phyloP scores from a whole-genome alignment of 2,329 filamentous ascomycete species.

The Penicillium crustosum region DNA sequence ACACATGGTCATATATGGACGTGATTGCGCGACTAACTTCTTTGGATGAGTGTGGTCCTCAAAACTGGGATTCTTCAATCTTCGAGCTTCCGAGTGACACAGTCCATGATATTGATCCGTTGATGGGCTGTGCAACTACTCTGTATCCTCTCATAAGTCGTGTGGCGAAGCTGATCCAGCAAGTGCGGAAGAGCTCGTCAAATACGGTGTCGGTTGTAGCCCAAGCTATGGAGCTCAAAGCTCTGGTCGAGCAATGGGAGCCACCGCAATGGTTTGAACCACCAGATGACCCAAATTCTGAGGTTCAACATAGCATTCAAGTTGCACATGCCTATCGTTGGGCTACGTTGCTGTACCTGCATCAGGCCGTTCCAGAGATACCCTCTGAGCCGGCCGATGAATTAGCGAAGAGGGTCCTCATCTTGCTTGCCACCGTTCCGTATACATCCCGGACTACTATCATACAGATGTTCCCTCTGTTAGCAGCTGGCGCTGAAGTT shows the following conservation, averaged over 20 bases:
- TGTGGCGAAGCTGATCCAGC: slow-evolving; percentile 65
- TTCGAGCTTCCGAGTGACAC: slow-evolving; percentile 45
- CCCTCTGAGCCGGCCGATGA: slow-evolving; percentile 58
- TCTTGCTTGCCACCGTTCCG: slow-evolving; percentile 63
- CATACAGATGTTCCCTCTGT: slow-evolving; percentile 68
- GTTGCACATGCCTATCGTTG: slow-evolving; percentile 67
- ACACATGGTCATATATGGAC: slow-evolving; percentile 72
- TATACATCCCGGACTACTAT: slow-evolving; percentile 63
- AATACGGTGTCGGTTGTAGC: slow-evolving; percentile 63
- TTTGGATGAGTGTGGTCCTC: slow-evolving; percentile 57
- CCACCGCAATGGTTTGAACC: slow-evolving; percentile 59
- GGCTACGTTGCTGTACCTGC: slow-evolving; percentile 65
- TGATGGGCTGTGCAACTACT: slow-evolving; percentile 68
- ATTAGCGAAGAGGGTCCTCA: slow-evolving; percentile 62
- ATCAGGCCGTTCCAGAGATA: slow-evolving; percentile 68
- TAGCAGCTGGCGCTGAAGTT: slow-evolving; percentile 67
- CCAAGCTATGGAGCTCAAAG: slow-evolving; percentile 62
- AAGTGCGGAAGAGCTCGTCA: slow-evolving; percentile 54
- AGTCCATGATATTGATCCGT: slow-evolving; percentile 63
- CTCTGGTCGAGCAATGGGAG: slow-evolving; percentile 61
- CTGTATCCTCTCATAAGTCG: slow-evolving; percentile 68
- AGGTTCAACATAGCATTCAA: slow-evolving; percentile 63
- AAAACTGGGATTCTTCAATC: slow-evolving; percentile 41
- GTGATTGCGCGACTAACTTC: slow-evolving; percentile 69
- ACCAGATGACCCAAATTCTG: slow-evolving; percentile 63